A percentile compares a stretch with the other conserved stretches of the same genome.
phyloP scores from a whole-genome alignment of 805 yeast genomes.

The Saturnispora silvae region DNA sequence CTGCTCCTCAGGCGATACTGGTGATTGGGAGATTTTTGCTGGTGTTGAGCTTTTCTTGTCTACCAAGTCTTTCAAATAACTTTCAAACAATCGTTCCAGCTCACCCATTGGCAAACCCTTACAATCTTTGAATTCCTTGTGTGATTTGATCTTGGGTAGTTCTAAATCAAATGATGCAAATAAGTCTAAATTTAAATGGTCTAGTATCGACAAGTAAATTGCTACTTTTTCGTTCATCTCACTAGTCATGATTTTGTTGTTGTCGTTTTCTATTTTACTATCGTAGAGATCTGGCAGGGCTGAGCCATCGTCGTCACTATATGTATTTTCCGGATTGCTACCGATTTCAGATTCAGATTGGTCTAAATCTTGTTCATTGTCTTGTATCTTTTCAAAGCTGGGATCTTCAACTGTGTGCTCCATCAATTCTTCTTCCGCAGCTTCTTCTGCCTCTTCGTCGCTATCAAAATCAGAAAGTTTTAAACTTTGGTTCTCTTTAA shows the following conservation, averaged over 20 bases:
- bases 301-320: too few species aligned
- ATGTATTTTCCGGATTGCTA: too few species aligned
- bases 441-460: slow-evolving; percentile 6
- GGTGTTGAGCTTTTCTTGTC: not conserved
- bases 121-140: slow-evolving; percentile 17
- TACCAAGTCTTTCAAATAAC: slow-evolving; percentile 5
- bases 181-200: not conserved
- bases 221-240: too few species aligned
- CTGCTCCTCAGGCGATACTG: not conserved
- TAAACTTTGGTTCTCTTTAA: too few species aligned
- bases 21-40: not conserved
- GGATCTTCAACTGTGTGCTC: too few species aligned
- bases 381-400: too few species aligned
- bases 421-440: too few species aligned
- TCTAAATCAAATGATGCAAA: slow-evolving; percentile 16
- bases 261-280: slow-evolving; percentile 1
- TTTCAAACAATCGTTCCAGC: slow-evolving; percentile 7
- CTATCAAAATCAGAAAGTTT: too few species aligned
- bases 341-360: too few species aligned
- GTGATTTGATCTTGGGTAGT: slow-evolving; percentile 13
- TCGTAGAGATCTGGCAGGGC: slow-evolving; percentile 14
- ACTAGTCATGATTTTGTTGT: too few species aligned
- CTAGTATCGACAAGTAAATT: too few species aligned
- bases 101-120: slow-evolving; percentile 13
- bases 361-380: too few species aligned